phyloP scores from a whole-genome alignment of 371 early-diverging fungal species.

The Dipsacomyces acuminosporus region DNA sequence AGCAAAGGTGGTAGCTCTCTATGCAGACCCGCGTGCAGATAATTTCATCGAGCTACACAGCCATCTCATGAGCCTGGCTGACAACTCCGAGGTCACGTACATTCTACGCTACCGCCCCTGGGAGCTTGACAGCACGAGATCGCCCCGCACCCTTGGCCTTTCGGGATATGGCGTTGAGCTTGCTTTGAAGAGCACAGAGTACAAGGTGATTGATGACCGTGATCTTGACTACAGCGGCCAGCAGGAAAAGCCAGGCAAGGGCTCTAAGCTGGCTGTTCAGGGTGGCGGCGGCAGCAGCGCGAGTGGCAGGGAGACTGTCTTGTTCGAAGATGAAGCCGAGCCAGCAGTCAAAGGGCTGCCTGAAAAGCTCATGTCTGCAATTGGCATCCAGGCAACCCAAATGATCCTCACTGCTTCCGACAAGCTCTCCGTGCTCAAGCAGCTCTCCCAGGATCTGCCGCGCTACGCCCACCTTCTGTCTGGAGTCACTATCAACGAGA shows the following conservation, averaged over 20 bases:
- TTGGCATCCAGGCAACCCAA: constrained; percentile 65
- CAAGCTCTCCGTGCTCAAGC: constrained; percentile 59
- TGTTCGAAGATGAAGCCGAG: constrained; percentile 36
- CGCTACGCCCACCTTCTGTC: constrained; percentile 72
- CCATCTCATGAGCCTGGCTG: constrained; percentile 26
- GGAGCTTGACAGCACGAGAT: constrained; percentile 17
- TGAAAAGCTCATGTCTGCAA: constrained; percentile 52
- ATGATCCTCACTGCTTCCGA: constrained; percentile 53
- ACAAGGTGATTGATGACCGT: constrained; percentile 89
- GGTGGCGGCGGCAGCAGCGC: not conserved
- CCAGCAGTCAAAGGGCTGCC: constrained; percentile 60
- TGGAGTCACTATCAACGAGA: constrained; percentile 37
- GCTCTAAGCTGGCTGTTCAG: constrained; percentile 10
- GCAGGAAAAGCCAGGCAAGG: not conserved
- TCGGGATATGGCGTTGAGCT: constrained; percentile 91
- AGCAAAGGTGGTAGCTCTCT: constrained; percentile 32
- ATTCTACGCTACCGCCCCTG: constrained; percentile 51
- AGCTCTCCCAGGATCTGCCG: constrained; percentile 76
- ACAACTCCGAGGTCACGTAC: constrained; percentile 27
- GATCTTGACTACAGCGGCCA: constrained; percentile 42
- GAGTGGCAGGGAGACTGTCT: not conserved
- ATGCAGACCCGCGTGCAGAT: constrained; percentile 36
- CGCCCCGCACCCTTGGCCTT: constrained; percentile 52
- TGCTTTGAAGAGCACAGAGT: constrained; percentile 89
- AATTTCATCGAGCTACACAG: constrained; percentile 33